phyloP scores from a whole-genome alignment of 2,329 filamentous ascomycete genomes.

The Neurospora sp. region DNA sequence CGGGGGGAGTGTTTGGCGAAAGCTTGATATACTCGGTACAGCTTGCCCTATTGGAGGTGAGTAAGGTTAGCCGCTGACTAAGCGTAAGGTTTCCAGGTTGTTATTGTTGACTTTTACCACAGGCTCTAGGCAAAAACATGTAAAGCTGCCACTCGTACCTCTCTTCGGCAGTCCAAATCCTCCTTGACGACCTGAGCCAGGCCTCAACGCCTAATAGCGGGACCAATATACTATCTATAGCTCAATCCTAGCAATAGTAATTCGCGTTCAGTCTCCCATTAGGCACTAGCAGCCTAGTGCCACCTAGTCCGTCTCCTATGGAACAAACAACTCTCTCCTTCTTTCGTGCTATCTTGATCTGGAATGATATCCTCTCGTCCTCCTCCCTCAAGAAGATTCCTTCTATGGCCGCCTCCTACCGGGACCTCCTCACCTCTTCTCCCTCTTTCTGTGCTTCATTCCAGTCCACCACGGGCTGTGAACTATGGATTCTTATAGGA shows the following conservation, averaged over 20 bases:
- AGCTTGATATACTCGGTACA: not conserved
- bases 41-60: constrained; percentile 2
- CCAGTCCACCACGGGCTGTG: not conserved
- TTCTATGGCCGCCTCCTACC: not conserved
- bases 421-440: not conserved
- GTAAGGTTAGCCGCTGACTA: not conserved
- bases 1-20: not conserved
- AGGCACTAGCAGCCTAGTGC: not conserved
- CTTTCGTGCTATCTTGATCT: not conserved
- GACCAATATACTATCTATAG: not conserved
- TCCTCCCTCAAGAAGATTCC: not conserved
- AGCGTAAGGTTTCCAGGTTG: not conserved
- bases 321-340: not conserved
- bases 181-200: not conserved
- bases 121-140: constrained; percentile 1
- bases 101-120: not conserved
- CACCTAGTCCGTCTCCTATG: not conserved
- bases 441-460: not conserved
- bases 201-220: not conserved
- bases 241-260: not conserved
- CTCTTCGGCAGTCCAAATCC: not conserved
- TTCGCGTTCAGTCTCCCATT: not conserved
- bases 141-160: constrained; percentile 3
- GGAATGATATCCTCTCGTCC: constrained; percentile 1
- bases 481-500: not conserved